Evolutionary conservation across 768 basidiomycete genomes (phyloP).

Genomic region (Termitomyces titanicus): DNA sequence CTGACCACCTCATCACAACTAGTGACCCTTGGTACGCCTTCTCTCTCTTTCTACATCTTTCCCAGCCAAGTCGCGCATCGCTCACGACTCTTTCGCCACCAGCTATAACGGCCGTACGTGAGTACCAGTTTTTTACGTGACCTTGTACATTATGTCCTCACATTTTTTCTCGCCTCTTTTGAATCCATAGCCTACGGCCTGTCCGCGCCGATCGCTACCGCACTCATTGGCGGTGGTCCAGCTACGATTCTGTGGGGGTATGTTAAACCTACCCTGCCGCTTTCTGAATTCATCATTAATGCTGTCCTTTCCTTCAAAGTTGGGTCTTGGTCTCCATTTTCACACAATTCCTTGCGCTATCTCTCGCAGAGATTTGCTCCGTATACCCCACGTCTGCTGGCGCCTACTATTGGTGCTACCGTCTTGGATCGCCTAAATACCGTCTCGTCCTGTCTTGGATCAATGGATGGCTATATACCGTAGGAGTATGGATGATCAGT

Average conservation of each 20-base stretch:
- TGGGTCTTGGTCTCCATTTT: slow-evolving; percentile 50
- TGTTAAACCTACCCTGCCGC: slow-evolving; percentile 1
- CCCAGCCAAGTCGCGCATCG: not conserved
- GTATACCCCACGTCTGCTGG: slow-evolving; percentile 61
- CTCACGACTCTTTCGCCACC: slow-evolving; percentile 5
- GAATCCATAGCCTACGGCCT: slow-evolving; percentile 46
- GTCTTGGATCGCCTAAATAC: slow-evolving; percentile 48
- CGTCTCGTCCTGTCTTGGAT: slow-evolving; percentile 58
- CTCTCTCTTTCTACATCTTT: too few relatives aligned
- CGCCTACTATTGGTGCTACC: slow-evolving; percentile 66
- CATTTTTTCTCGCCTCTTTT: not conserved
- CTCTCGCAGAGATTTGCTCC: slow-evolving; percentile 56
- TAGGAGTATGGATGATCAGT: slow-evolving; percentile 68
- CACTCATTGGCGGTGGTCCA: slow-evolving; percentile 51
- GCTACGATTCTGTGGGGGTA: slow-evolving; percentile 60
- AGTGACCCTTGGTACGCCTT: slow-evolving; percentile 47
- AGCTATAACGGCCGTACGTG: slow-evolving; percentile 65
- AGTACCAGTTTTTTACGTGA: slow-evolving; percentile 20
- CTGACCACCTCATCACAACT: not conserved
- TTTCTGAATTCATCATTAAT: not conserved
- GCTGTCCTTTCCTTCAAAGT: slow-evolving; percentile 22
- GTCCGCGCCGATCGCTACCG: slow-evolving; percentile 54
- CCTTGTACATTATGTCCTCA: not conserved
- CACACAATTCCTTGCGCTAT: slow-evolving; percentile 46
- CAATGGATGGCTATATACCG: slow-evolving; percentile 65